Evolutionary conservation across 148 eudicot genomes (phyloP), one percentile per base, ranked within the genome.

Genomic region (Vaccinium darrowii): DNA sequence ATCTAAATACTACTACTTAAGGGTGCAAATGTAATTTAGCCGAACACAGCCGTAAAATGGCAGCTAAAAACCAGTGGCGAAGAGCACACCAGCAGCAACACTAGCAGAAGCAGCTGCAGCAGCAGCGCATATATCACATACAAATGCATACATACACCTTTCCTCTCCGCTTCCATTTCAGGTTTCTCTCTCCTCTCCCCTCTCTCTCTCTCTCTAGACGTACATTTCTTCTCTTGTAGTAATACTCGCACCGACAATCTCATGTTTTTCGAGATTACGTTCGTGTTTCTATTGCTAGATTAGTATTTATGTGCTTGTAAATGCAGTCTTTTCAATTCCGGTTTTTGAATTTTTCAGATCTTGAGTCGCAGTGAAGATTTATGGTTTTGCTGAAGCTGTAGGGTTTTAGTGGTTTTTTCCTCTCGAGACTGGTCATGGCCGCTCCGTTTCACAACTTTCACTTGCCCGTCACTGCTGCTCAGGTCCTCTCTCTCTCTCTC

Each of bases 391-490:
- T 77, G 85, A 82, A 89, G 91, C 85, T 93, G 88, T 91, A 86
- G 92, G 86, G 88, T 90, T 90, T 79, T 69, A 21, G 79, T 27
- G 47, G 77, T 72, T 73, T 78, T 12, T 77, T 51, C 21, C 65
- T 79, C 39, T 65, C 54, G 58, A 19, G 21, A 27, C 53, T 78
- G 56, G 74, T 43, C 76, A 95, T 95, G 98, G 96, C 98, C 19
- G 82, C 94, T 30, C 85, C 97, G 63, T 94, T 82, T 86, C 74
- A 69, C 74, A 69, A 69, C 74, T 69, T 69, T 30, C 89, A 84
- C 82, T 58, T 86, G 81, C 90, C 91, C 49, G 91, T 94, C 85
- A 90, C 98, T 83, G 98, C 96, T 86, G 88, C 96, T 74, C 98
- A 94, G 92, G 95, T 92, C 57, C 36, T 63, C 52, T 57, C 50